phyloP scores from a whole-genome alignment of 192 early-diverging fungal genomes.

The Geranomyces michiganensis region DNA sequence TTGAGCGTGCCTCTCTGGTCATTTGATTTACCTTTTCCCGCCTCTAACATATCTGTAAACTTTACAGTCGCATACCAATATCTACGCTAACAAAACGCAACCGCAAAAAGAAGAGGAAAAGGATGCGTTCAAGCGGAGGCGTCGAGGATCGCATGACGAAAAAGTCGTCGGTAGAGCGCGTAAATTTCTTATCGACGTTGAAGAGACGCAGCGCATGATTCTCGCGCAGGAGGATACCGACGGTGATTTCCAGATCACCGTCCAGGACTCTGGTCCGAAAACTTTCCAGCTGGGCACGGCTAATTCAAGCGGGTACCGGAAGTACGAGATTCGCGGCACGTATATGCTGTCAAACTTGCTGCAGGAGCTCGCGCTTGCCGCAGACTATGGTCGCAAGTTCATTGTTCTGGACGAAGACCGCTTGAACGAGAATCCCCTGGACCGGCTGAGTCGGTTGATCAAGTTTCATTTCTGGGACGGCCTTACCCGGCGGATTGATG shows the following conservation, averaged over 20 bases:
- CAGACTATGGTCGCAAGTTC: constrained; percentile 81
- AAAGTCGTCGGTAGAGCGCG: constrained; percentile 54
- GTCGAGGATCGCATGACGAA: constrained; percentile 54
- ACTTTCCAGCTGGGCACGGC: constrained; percentile 82
- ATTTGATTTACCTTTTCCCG: no score
- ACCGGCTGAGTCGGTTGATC: constrained; percentile 88
- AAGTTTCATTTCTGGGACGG: constrained; percentile 95
- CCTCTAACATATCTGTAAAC: no score
- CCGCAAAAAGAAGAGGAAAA: constrained; percentile 6
- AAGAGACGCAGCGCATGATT: constrained; percentile 73
- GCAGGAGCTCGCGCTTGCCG: constrained; percentile 92
- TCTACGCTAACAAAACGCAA: constrained; percentile 9
- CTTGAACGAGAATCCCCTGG: constrained; percentile 92
- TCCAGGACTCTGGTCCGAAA: constrained; percentile 91
- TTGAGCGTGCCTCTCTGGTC: no score
- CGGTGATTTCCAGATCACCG: constrained; percentile 92
- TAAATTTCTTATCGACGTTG: constrained; percentile 85
- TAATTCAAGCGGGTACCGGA: constrained; percentile 81
- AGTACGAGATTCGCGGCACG: constrained; percentile 89
- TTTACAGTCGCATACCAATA: constrained; percentile 10
- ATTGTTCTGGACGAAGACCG: constrained; percentile 88
- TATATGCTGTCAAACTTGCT: constrained; percentile 94
- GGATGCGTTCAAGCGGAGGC: constrained; percentile 26
- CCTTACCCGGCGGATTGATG: constrained; percentile 71
- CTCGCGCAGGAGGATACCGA: constrained; percentile 95